Conservation (phyloP, 306 rosid species). For the Prinsepia uniflora region DNA sequence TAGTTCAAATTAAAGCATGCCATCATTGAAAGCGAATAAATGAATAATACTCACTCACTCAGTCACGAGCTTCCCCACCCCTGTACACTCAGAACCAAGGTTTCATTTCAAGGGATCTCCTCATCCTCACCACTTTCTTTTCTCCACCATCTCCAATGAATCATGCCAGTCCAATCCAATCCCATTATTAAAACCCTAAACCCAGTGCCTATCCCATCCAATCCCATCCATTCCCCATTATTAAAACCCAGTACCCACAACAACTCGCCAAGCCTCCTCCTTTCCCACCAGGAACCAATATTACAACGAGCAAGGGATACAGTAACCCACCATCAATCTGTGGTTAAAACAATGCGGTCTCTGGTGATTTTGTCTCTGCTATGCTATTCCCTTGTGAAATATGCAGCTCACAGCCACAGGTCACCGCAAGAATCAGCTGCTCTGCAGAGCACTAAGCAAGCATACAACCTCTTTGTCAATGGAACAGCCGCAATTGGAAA, state of each 20-base stretch:
- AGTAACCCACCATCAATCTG: too few relatives aligned
- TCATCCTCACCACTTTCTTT: too few relatives aligned
- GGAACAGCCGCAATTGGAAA: slow-evolving; percentile 42
- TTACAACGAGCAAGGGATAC: too few relatives aligned
- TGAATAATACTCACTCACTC: too few relatives aligned
- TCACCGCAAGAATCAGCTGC: slow-evolving; percentile 19
- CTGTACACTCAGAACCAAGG: too few relatives aligned
- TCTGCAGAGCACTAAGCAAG: slow-evolving; percentile 29
- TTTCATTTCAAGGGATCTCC: too few relatives aligned
- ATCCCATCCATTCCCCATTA: background rate
- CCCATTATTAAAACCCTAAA: background rate
- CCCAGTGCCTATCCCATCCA: background rate
- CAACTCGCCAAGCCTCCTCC: background rate
- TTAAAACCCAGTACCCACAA: background rate
- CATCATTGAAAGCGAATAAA: too few relatives aligned
- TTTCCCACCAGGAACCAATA: background rate
- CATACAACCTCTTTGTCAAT: slow-evolving; percentile 28
- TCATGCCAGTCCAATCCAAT: too few relatives aligned
- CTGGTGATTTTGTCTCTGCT: slow-evolving; percentile 23
- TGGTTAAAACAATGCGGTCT: slow-evolving; percentile 31
- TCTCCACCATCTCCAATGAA: too few relatives aligned
- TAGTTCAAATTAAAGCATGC: too few relatives aligned
- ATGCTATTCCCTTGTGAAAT: slow-evolving; percentile 1
- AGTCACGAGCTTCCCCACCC: too few relatives aligned
- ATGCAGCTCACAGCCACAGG: background rate